A percentile compares a stretch with the other conserved stretches of the same genome.
Conservation (phyloP, 306 rosid species). For the Parietaria judaica region DNA sequence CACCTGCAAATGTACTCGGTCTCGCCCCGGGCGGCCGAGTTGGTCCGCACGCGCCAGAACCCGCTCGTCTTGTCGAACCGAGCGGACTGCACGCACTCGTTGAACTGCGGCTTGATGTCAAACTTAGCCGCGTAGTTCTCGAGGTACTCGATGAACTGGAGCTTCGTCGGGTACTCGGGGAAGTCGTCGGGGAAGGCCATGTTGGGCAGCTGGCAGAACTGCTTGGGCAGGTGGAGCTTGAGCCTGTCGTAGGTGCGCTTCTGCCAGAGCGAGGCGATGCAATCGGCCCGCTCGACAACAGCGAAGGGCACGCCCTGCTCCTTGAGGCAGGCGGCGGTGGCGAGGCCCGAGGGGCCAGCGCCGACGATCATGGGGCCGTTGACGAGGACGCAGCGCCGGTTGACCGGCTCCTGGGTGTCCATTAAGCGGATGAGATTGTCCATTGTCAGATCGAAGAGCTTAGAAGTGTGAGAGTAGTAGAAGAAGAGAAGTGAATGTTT, state of each 20-base stretch:
- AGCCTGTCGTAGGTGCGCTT: slow-evolving; percentile 74
- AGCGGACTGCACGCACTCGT: slow-evolving; percentile 58
- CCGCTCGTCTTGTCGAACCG: slow-evolving; percentile 64
- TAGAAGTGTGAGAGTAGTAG: slow-evolving; percentile 4
- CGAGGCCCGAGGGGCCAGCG: slow-evolving; percentile 90
- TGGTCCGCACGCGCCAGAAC: slow-evolving; percentile 60
- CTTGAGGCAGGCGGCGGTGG: slow-evolving; percentile 84
- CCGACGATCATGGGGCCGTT: slow-evolving; percentile 89
- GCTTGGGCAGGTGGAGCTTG: slow-evolving; percentile 91
- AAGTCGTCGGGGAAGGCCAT: slow-evolving; percentile 65
- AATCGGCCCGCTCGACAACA: slow-evolving; percentile 64
- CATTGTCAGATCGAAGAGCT: slow-evolving; percentile 22
- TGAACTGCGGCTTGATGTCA: slow-evolving; percentile 64
- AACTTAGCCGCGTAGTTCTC: slow-evolving; percentile 51
- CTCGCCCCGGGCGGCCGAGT: slow-evolving; percentile 20
- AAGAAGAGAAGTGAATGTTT: neutral
- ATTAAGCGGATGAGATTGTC: slow-evolving; percentile 50
- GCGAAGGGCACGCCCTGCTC: slow-evolving; percentile 79
- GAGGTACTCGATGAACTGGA: slow-evolving; percentile 70
- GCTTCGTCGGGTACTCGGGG: slow-evolving; percentile 77
- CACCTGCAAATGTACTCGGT: slow-evolving; percentile 74
- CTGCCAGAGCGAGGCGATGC: slow-evolving; percentile 96
- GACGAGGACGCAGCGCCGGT: slow-evolving; percentile 61
- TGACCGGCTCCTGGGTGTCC: slow-evolving; percentile 40
- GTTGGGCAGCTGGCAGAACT: slow-evolving; percentile 78